Percentiles rank a stretch among this genome's conserved stretches.
Conservation (phyloP, 768 basidiomycete species). For the Psilocybe cyanescens region DNA sequence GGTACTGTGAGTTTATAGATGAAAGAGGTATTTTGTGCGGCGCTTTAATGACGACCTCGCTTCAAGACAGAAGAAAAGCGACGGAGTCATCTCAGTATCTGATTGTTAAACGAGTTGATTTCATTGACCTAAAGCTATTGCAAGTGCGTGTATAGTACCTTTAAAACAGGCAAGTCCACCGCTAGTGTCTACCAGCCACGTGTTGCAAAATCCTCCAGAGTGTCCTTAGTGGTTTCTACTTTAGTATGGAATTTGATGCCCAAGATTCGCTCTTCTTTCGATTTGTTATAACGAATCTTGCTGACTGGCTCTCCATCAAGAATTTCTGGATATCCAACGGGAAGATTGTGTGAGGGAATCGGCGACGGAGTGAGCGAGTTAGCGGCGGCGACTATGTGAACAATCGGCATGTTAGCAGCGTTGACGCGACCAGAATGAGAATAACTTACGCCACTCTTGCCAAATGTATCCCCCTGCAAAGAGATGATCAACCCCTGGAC, state of each 20-base stretch:
- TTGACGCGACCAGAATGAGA: neutral
- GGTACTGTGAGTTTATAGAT: too few relatives aligned
- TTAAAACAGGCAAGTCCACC: too few relatives aligned
- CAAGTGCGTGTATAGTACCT: too few relatives aligned
- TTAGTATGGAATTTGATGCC: slow-evolving; percentile 34
- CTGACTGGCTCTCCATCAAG: slow-evolving; percentile 15
- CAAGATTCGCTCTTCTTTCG: slow-evolving; percentile 32
- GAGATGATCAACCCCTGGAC: neutral
- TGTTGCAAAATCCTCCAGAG: slow-evolving; percentile 31
- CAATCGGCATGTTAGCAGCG: neutral
- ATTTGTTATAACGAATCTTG: slow-evolving; percentile 27
- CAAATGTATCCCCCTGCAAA: slow-evolving; percentile 27
- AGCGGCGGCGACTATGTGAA: slow-evolving; percentile 34
- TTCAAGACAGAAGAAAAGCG: too few relatives aligned
- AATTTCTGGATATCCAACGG: slow-evolving; percentile 31
- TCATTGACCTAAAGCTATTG: too few relatives aligned
- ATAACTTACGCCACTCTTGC: slow-evolving; percentile 40
- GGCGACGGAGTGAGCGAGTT: slow-evolving; percentile 29
- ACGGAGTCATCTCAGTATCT: too few relatives aligned
- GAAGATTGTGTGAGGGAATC: slow-evolving; percentile 25
- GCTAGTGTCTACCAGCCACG: slow-evolving; percentile 30
- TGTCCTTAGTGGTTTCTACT: slow-evolving; percentile 34
- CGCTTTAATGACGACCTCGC: too few relatives aligned
- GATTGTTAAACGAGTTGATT: too few relatives aligned
- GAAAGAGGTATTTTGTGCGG: too few relatives aligned